Evolutionary conservation across 2,329 filamentous ascomycete species (phyloP), one percentile per base, ranked within the genome.

Genomic region (Colletotrichum sublineola): DNA sequence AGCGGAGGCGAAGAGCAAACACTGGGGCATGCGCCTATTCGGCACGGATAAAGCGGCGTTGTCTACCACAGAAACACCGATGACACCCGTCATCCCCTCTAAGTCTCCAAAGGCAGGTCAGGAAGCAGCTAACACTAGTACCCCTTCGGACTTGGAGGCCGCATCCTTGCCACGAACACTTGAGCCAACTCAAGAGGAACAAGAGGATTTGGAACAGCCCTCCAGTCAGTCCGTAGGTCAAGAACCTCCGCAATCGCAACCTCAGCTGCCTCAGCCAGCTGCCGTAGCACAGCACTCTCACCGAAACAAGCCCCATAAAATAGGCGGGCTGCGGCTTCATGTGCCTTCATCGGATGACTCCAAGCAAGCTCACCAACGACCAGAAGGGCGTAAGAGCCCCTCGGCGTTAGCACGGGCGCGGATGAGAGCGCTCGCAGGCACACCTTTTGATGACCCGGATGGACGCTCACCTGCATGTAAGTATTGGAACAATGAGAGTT

Each of bases 371-470:
- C 53, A 67, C n/a, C 53, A 67, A 62, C 68, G 68, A 31, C 67
- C 60, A 12, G 76, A 75, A 44, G 81, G 83, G 31, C 81, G 82
- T 38, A 79, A 79, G 61, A 84, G 83, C 71, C 83, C 83, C 4
- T 85, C 84, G 5, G 84, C 83, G 9, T 83, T 85, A 76, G 82
- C 83, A 36, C 79, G 83, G 58, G 80, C 84, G 73, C 80, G 83
- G 24, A 85, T 85, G 82, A 81, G 82, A 56, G 79, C 84, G 61
- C 82, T 85, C 73, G 83, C 83, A 12, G 80, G 81, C 63, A 82
- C 83, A 64, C 83, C 83, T 44, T 81, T 85, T 73, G 83, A 84
- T 38, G 83, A 85, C 56, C 82, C 82, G 9, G 83, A 85, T 73
- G 77, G 79, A 61, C 78, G 79, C 61, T 79, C 79, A 72, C 81